phyloP scores from a whole-genome alignment of 2,329 filamentous ascomycete genomes.

The Intubia oerlemansii region DNA sequence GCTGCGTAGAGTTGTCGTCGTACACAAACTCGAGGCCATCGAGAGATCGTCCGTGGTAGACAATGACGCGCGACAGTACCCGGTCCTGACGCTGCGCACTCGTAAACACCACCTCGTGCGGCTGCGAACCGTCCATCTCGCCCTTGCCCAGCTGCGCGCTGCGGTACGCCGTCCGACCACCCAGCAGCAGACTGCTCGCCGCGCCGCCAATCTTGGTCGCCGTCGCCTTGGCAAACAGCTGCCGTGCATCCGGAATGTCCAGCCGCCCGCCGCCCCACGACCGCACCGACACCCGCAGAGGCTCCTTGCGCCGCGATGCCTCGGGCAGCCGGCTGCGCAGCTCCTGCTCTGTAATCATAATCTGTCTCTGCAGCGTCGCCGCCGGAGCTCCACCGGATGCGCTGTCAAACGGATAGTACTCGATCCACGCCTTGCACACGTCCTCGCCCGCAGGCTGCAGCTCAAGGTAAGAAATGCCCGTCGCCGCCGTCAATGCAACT shows the following conservation, averaged over 20 bases:
- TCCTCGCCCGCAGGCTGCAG: conserved; percentile 64
- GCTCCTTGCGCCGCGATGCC: conserved; percentile 38
- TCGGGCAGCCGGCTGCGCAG: conserved; percentile 51
- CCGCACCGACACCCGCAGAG: conserved; percentile 48
- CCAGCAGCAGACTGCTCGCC: no score
- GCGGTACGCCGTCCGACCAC: conserved; percentile 52
- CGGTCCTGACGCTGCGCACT: conserved; percentile 47
- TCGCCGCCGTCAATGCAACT: conserved; percentile 55
- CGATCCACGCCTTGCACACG: conserved; percentile 60
- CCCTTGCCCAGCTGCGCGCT: conserved; percentile 55
- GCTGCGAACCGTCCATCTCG: conserved; percentile 45
- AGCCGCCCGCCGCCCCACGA: conserved; percentile 55
- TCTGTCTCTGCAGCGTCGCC: conserved; percentile 41
- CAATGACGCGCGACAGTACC: conserved; percentile 49
- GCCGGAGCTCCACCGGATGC: no score
- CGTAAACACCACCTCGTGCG: conserved; percentile 54
- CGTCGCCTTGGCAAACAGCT: conserved; percentile 49
- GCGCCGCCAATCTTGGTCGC: conserved; percentile 53
- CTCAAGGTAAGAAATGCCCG: conserved; percentile 72
- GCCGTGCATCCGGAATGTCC: conserved; percentile 55
- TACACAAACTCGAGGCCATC: conserved; percentile 87
- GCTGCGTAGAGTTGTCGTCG: conserved; percentile 62
- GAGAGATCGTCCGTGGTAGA: conserved; percentile 58
- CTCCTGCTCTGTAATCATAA: conserved; percentile 54
- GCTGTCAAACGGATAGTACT: conserved; percentile 34